Evolutionary conservation across 2,329 filamentous ascomycete genomes (phyloP).

Genomic region (Sclerotinia trifoliorum): DNA sequence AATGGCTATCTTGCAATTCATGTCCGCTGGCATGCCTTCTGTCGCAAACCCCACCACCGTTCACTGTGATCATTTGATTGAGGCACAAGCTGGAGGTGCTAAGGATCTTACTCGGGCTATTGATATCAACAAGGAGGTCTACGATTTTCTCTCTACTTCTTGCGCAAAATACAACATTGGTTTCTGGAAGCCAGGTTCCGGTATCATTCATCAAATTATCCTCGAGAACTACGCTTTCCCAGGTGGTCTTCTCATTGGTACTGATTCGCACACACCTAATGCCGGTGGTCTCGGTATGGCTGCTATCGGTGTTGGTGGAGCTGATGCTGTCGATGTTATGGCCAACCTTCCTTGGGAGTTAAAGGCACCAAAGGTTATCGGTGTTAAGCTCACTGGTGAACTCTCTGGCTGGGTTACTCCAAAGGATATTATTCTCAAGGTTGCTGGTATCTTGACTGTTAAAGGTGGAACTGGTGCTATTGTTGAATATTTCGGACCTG

Average conservation of each 20-base stretch:
- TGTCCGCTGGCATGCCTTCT: conserved; percentile 94
- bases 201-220: conserved; percentile 99
- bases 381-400: conserved; percentile 89
- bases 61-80: conserved; percentile 99
- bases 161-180: conserved; percentile 99
- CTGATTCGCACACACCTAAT: conserved; percentile 97
- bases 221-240: conserved; percentile 99
- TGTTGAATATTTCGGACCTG: conserved; percentile 74
- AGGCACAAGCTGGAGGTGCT: conserved; percentile 87
- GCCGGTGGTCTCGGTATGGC: conserved; percentile 93
- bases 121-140: conserved; percentile 98
- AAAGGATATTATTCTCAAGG: conserved; percentile 97
- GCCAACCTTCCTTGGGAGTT: conserved; percentile 95
- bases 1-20: conserved; percentile 99
- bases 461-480: conserved; percentile 97
- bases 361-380: conserved; percentile 96
- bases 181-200: conserved; percentile 98
- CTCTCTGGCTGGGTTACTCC: conserved; percentile 89
- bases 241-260: conserved; percentile 95
- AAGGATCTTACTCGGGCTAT: conserved; percentile 92
- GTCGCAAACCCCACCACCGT: conserved; percentile 94
- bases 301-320: conserved; percentile 82
- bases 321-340: conserved; percentile 98
- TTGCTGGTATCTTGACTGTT: conserved; percentile 93
- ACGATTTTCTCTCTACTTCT: conserved; percentile 90